phyloP scores from a whole-genome alignment of 805 yeast species.

The Candida easanensis region DNA sequence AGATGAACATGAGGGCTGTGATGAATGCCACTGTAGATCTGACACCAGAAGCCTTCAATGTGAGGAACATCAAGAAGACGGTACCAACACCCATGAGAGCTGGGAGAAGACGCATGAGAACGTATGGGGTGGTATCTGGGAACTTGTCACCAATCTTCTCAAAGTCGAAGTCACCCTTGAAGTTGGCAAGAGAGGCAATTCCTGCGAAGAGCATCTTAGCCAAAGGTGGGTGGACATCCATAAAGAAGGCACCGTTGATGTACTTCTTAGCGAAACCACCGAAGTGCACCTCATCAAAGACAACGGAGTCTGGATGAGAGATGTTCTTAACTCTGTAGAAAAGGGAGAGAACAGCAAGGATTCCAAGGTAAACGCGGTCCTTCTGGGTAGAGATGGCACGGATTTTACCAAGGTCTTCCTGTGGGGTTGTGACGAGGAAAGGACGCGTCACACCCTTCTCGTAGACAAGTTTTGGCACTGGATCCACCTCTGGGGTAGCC shows the following conservation, averaged over 20 bases:
- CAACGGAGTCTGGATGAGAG: constrained; percentile 73
- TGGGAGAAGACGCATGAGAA: constrained; percentile 66
- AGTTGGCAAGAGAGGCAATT: constrained; percentile 64
- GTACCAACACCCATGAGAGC: constrained; percentile 69
- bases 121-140: constrained; percentile 60
- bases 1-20: constrained; percentile 51
- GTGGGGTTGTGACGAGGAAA: constrained; percentile 51
- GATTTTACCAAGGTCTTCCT: constrained; percentile 35
- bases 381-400: constrained; percentile 36
- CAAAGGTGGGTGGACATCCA: constrained; percentile 81
- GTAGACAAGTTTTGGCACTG: constrained; percentile 44
- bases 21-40: constrained; percentile 59
- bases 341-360: constrained; percentile 49
- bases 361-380: constrained; percentile 41
- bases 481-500: constrained; percentile 24
- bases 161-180: constrained; percentile 67
- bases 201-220: constrained; percentile 76
- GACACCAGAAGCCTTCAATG: constrained; percentile 72
- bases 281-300: constrained; percentile 91
- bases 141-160: constrained; percentile 61
- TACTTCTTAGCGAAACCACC: constrained; percentile 95
- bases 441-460: constrained; percentile 53
- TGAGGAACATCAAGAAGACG: constrained; percentile 59
- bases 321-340: constrained; percentile 61
- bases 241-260: constrained; percentile 58